Percentiles rank a stretch among this genome's conserved stretches.
Evolutionary conservation across 805 yeast species (phyloP).

Genomic region (Lachancea mirantina): DNA sequence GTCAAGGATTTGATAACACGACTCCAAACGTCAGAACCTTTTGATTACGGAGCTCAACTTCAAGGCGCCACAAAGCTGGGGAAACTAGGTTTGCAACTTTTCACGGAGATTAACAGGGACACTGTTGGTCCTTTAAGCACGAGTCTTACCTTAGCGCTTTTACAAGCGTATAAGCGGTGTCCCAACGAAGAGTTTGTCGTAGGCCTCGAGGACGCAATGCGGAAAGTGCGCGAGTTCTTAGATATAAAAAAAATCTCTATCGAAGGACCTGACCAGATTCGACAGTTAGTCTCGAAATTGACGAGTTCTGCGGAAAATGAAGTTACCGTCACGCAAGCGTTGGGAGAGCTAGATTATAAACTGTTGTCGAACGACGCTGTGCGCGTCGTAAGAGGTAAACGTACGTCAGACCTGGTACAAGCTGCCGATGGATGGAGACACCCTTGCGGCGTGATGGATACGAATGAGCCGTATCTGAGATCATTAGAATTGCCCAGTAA

Average conservation of each 20-base stretch:
- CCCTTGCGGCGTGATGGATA: constrained; percentile 21
- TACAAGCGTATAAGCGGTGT: constrained; percentile 15
- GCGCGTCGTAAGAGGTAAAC: constrained; percentile 24
- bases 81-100: constrained; percentile 23
- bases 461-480: constrained; percentile 26
- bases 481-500: constrained; percentile 21
- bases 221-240: constrained; percentile 13
- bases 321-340: constrained; percentile 14
- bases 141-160: constrained; percentile 12
- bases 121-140: constrained; percentile 19
- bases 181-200: constrained; percentile 13
- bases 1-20: constrained; percentile 18
- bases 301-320: constrained; percentile 12
- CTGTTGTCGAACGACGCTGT: constrained; percentile 26
- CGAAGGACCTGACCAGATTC: constrained; percentile 12
- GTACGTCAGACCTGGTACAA: constrained; percentile 22
- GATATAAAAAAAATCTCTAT: constrained; percentile 13
- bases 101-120: constrained; percentile 16
- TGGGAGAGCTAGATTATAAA: constrained; percentile 21
- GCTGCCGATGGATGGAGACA: constrained; percentile 30
- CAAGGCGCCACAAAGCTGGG: constrained; percentile 16
- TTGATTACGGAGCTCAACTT: constrained; percentile 3
- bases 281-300: constrained; percentile 15
- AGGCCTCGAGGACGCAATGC: constrained; percentile 14
- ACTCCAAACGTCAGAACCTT: constrained; percentile 17